These are phyloP conservation scores for Syzygium grande DNA, from an alignment of 345 rosid species.

Conservation along the genomic window DNA sequence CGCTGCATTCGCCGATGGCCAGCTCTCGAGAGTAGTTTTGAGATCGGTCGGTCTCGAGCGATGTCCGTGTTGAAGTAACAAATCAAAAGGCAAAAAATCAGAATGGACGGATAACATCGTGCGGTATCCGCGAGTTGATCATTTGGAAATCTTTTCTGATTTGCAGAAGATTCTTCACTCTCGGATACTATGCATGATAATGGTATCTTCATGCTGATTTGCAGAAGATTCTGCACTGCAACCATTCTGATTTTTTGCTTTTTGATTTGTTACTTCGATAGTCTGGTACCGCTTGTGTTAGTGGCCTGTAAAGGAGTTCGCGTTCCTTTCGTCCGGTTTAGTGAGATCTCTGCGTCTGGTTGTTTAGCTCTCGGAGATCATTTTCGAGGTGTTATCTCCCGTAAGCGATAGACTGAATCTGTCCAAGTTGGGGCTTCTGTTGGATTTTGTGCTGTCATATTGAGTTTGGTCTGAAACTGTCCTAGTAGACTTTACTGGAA, in stretches of 20 bases:
- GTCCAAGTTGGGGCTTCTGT: not conserved
- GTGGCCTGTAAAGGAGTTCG: not conserved
- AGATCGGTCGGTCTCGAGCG: not conserved
- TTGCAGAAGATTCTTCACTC: too few species aligned
- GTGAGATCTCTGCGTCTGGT: not conserved
- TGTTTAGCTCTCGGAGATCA: not conserved
- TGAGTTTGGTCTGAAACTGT: not conserved
- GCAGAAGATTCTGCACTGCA: too few species aligned
- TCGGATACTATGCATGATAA: too few species aligned
- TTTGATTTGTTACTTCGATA: too few species aligned
- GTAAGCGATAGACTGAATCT: not conserved
- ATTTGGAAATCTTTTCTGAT: too few species aligned
- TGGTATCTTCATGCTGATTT: too few species aligned
- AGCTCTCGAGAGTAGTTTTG: not conserved
- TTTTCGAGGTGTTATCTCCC: not conserved
- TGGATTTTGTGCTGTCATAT: not conserved
- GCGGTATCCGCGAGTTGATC: too few species aligned
- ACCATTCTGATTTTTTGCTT: too few species aligned
- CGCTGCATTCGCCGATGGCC: not conserved
- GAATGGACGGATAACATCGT: too few species aligned
- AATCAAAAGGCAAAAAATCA: too few species aligned
- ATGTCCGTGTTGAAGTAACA: too few species aligned
- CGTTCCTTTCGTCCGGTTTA: not conserved
- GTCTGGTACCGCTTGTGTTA: not conserved
- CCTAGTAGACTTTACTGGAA: fast-evolving